Evolutionary conservation across 2,329 filamentous ascomycete genomes (phyloP).

Genomic region (Hymenoscyphus infarciens): DNA sequence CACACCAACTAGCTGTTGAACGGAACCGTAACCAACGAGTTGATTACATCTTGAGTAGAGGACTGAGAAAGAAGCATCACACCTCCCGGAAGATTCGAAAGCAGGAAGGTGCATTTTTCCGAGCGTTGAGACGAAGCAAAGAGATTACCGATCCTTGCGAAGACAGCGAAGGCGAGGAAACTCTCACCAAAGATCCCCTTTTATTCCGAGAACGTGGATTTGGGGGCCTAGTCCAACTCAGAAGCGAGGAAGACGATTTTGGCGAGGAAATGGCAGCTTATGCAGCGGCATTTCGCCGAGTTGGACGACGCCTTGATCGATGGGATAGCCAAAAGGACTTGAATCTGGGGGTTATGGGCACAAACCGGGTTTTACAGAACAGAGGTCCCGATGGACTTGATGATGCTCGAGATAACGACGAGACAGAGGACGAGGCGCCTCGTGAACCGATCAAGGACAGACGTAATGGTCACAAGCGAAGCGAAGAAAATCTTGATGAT

Average conservation of each 20-base stretch:
- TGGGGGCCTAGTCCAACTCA: slow-evolving; percentile 61
- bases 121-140: slow-evolving; percentile 62
- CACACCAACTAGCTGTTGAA: slow-evolving; percentile 78
- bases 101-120: slow-evolving; percentile 62
- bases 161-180: slow-evolving; percentile 60
- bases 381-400: slow-evolving; percentile 14
- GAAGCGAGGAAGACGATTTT: slow-evolving; percentile 65
- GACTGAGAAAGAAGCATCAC: slow-evolving; percentile 64
- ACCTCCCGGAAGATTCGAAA: slow-evolving; percentile 58
- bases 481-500: slow-evolving; percentile 51
- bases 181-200: slow-evolving; percentile 31
- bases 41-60: slow-evolving; percentile 77
- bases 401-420: slow-evolving; percentile 29
- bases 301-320: slow-evolving; percentile 61
- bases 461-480: slow-evolving; percentile 35
- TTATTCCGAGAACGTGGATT: slow-evolving; percentile 55
- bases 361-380: slow-evolving; percentile 26
- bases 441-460: slow-evolving; percentile 37
- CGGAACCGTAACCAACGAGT: slow-evolving; percentile 74
- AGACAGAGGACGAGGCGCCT: slow-evolving; percentile 36
- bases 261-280: slow-evolving; percentile 70
- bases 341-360: slow-evolving; percentile 33
- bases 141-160: slow-evolving; percentile 53
- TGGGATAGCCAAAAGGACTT: slow-evolving; percentile 53
- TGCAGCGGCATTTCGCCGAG: slow-evolving; percentile 61